These are phyloP conservation scores for Coemansia sp. DNA, from an alignment of 192 early-diverging fungal genomes.

Conservation along the genomic window DNA sequence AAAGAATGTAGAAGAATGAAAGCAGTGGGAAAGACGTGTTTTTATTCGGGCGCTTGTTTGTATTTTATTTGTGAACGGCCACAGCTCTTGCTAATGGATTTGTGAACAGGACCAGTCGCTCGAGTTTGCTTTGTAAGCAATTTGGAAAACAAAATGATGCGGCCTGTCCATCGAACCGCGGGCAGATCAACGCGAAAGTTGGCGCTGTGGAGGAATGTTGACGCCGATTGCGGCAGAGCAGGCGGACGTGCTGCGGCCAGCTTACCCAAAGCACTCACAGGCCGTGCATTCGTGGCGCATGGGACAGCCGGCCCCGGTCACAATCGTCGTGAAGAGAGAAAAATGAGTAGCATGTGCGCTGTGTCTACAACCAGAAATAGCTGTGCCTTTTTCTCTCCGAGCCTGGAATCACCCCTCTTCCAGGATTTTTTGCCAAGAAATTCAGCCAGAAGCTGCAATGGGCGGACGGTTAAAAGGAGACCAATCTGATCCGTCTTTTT, in stretches of 20 bases:
- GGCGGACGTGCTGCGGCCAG: constrained; percentile 1
- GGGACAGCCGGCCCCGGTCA: background rate
- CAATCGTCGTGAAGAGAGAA: background rate
- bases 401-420: background rate
- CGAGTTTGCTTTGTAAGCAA: background rate
- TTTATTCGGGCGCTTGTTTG: background rate
- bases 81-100: background rate
- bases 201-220: background rate
- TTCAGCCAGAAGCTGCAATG: background rate
- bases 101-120: too few relatives aligned
- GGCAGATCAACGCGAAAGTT: background rate
- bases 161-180: background rate
- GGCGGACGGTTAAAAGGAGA: constrained; percentile 6
- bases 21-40: background rate
- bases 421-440: constrained; percentile 15
- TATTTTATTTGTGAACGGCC: background rate
- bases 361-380: background rate
- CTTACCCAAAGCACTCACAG: constrained; percentile 14
- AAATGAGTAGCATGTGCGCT: background rate
- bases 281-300: constrained; percentile 1
- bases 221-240: background rate
- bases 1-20: background rate
- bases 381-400: background rate
- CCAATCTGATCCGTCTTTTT: constrained; percentile 9
- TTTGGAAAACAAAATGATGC: background rate